Conservation (phyloP, 2,329 filamentous ascomycete species). For the Alternaria angustiovoidea region DNA sequence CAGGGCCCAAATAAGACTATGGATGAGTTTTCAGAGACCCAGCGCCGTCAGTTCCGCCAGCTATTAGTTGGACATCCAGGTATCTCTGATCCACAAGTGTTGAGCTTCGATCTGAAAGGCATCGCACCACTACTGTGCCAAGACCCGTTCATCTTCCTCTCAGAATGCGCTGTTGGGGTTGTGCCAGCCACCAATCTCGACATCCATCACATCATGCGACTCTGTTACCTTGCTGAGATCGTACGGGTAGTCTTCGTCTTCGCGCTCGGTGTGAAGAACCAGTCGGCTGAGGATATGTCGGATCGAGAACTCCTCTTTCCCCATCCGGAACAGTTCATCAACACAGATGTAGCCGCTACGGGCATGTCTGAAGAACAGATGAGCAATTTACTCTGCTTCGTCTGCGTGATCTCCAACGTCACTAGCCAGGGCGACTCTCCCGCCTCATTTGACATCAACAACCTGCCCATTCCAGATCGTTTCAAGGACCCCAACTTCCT, state of each 20-base stretch:
- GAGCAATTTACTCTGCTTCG: slow-evolving; percentile 42
- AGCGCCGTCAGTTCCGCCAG: slow-evolving; percentile 76
- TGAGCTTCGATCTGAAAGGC: slow-evolving; percentile 55
- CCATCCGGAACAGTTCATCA: slow-evolving; percentile 36
- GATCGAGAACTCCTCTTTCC: slow-evolving; percentile 15
- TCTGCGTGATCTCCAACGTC: slow-evolving; percentile 43
- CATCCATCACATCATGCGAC: slow-evolving; percentile 77
- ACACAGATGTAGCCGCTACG: slow-evolving; percentile 33
- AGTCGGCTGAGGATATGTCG: slow-evolving; percentile 9
- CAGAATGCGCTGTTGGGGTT: slow-evolving; percentile 77
- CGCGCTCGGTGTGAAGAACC: slow-evolving; percentile 28
- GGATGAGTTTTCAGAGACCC: slow-evolving; percentile 71
- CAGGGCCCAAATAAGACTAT: slow-evolving; percentile 68
- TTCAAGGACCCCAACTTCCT: slow-evolving; percentile 45
- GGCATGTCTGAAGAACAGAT: slow-evolving; percentile 38
- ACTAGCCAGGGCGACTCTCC: slow-evolving; percentile 34
- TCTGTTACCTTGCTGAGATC: slow-evolving; percentile 92
- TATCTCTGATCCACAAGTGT: slow-evolving; percentile 47
- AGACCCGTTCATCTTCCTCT: slow-evolving; percentile 82
- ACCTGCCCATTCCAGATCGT: slow-evolving; percentile 30
- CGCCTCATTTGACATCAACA: slow-evolving; percentile 34
- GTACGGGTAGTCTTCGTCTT: slow-evolving; percentile 77
- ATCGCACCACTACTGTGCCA: slow-evolving; percentile 67
- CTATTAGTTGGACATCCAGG: slow-evolving; percentile 70
- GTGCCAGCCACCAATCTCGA: slow-evolving; percentile 74